These are phyloP conservation scores for Exophiala mesophila DNA, from an alignment of 2,329 filamentous ascomycete species.

Conservation along the genomic window DNA sequence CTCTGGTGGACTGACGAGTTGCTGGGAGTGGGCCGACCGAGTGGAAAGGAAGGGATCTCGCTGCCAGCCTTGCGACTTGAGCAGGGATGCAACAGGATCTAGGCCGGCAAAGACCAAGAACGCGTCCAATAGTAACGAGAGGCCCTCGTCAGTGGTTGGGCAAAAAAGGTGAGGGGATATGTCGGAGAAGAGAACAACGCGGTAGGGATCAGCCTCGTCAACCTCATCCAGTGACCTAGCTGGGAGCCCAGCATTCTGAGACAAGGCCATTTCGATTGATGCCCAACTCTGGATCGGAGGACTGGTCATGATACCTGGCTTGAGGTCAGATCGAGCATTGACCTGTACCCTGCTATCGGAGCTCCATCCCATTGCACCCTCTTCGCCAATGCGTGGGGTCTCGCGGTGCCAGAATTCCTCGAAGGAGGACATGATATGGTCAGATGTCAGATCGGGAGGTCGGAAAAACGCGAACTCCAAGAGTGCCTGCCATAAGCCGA, in stretches of 20 bases:
- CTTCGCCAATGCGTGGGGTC: constrained; percentile 70
- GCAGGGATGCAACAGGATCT: constrained; percentile 52
- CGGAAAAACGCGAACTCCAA: constrained; percentile 67
- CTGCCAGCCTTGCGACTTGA: constrained; percentile 32
- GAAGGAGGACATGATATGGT: constrained; percentile 43
- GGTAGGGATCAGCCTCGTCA: constrained; percentile 74
- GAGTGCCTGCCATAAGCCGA: constrained; percentile 76
- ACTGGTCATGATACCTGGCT: constrained; percentile 28
- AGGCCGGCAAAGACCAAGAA: constrained; percentile 66
- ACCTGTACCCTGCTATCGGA: constrained; percentile 20
- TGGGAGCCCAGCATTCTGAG: constrained; percentile 44
- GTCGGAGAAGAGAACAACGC: constrained; percentile 75
- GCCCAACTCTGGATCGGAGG: constrained; percentile 21
- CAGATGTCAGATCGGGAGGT: constrained; percentile 34
- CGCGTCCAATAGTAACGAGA: constrained; percentile 57
- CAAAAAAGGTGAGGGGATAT: constrained; percentile 57
- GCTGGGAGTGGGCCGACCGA: constrained; percentile 43
- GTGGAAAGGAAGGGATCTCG: constrained; percentile 59
- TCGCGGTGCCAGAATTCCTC: constrained; percentile 85
- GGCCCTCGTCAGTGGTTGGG: constrained; percentile 31
- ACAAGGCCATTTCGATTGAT: constrained; percentile 24
- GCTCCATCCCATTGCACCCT: constrained; percentile 64
- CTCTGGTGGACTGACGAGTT: neutral
- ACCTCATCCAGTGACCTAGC: constrained; percentile 70
- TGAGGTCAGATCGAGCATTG: constrained; percentile 6